phyloP scores from a whole-genome alignment of 768 basidiomycete species.

The Rhodosporidiobolus odoratus region DNA sequence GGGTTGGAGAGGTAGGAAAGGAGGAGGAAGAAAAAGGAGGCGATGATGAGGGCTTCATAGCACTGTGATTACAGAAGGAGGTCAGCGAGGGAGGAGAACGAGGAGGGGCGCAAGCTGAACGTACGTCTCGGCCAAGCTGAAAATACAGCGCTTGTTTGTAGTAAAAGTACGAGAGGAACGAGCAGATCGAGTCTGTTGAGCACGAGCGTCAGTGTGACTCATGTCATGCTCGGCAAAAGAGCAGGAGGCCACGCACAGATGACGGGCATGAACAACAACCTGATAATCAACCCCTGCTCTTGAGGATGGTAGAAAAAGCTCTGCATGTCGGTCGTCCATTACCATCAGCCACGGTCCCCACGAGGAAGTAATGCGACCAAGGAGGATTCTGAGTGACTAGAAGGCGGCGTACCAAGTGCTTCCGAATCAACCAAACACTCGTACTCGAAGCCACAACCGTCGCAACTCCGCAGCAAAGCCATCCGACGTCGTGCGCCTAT shows the following conservation, averaged over 20 bases:
- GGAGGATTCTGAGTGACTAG: conserved; percentile 33
- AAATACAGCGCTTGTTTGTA: conserved; percentile 61
- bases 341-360: conserved; percentile 58
- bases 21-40: conserved; percentile 72
- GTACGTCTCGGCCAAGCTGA: conserved; percentile 59
- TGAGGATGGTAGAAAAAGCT: conserved; percentile 58
- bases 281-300: conserved; percentile 54
- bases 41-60: conserved; percentile 70
- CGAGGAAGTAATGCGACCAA: too few species aligned
- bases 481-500: conserved; percentile 63
- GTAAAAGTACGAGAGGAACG: conserved; percentile 24
- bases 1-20: conserved; percentile 59
- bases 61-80: conserved; percentile 41
- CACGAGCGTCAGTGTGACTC: not conserved
- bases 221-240: not conserved
- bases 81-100: too few species aligned
- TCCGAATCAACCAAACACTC: conserved; percentile 53
- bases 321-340: too few species aligned
- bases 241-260: conserved; percentile 50
- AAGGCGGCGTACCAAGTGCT: conserved; percentile 55
- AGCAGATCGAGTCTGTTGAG: conserved; percentile 55
- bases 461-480: conserved; percentile 62
- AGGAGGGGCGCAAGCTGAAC: too few species aligned
- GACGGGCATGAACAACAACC: conserved; percentile 71
- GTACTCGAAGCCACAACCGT: conserved; percentile 50